Conservation (phyloP, 257 asterid species). For the Rhazya stricta region DNA sequence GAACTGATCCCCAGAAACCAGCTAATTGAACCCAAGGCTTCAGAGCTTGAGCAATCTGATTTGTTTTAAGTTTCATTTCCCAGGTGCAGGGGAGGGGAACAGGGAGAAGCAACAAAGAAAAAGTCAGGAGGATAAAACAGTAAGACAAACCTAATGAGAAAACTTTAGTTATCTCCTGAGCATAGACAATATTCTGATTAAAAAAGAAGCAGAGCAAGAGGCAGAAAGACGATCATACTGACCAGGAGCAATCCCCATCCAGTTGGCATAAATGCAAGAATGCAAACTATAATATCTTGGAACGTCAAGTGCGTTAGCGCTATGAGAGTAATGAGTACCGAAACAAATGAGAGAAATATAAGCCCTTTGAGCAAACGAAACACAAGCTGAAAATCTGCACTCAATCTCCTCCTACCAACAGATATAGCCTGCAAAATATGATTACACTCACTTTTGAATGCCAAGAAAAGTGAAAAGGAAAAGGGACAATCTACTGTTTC, state of each 20-base stretch:
- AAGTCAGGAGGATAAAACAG: neutral
- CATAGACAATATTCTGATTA: neutral
- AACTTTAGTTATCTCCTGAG: neutral
- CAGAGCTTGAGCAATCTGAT: slow-evolving; percentile 84
- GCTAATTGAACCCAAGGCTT: slow-evolving; percentile 41
- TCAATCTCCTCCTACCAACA: slow-evolving; percentile 67
- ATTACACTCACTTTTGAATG: too few species aligned
- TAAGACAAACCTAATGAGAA: neutral
- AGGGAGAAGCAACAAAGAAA: neutral
- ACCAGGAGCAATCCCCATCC: slow-evolving; percentile 98
- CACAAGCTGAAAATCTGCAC: slow-evolving; percentile 75
- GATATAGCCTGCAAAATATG: slow-evolving; percentile 53
- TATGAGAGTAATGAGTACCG: slow-evolving; percentile 54
- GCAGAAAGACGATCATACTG: slow-evolving; percentile 13
- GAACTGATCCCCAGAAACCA: slow-evolving; percentile 73
- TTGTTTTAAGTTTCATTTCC: slow-evolving; percentile 1
- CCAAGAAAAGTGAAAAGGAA: neutral
- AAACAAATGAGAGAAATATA: slow-evolving; percentile 54
- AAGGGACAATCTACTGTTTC: neutral
- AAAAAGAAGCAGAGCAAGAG: neutral
- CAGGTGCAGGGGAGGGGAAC: neutral
- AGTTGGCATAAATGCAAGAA: slow-evolving; percentile 92
- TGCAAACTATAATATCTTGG: slow-evolving; percentile 69
- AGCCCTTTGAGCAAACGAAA: slow-evolving; percentile 73
- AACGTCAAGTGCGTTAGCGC: slow-evolving; percentile 67